Evolutionary conservation across 352 stramenopile genomes (phyloP).

Genomic region (Thraustochytrium striatum): DNA sequence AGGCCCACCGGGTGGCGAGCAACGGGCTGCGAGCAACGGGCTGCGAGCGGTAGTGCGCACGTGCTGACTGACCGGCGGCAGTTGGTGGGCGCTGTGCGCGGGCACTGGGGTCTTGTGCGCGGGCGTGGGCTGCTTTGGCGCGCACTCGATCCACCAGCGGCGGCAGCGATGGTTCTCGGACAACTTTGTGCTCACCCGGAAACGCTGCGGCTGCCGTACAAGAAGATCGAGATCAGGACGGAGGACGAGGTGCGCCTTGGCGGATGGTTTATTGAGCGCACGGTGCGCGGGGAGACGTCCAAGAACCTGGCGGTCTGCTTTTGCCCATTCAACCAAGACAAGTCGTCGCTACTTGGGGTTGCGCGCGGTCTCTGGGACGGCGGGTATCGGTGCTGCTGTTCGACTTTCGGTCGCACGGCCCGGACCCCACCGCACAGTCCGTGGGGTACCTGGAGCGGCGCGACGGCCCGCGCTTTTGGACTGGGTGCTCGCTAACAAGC

Average conservation of each 20-base stretch:
- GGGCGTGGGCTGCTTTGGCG: conserved; percentile 4
- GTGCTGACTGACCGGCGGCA: too few relatives aligned
- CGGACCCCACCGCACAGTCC: background rate
- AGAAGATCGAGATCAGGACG: conserved; percentile 23
- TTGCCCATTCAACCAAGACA: conserved; percentile 42
- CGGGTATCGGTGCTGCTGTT: conserved; percentile 34
- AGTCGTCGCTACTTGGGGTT: conserved; percentile 34
- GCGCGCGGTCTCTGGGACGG: conserved; percentile 32
- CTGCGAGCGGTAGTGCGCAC: too few relatives aligned
- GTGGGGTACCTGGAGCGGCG: conserved; percentile 37
- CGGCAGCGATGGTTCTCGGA: conserved; percentile 44
- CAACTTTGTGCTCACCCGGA: conserved; percentile 42
- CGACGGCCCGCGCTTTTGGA: conserved; percentile 21
- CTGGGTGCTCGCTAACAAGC: conserved; percentile 41
- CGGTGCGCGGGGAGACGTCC: conserved; percentile 16
- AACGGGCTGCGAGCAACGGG: too few relatives aligned
- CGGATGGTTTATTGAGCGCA: conserved; percentile 42
- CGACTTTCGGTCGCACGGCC: conserved; percentile 25
- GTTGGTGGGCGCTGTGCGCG: too few relatives aligned
- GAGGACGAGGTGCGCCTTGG: conserved; percentile 15
- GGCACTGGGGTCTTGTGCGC: background rate
- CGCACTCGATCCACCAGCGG: conserved; percentile 34
- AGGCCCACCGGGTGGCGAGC: too few relatives aligned
- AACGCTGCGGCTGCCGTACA: conserved; percentile 41
- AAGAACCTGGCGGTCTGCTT: conserved; percentile 31